Conservation (phyloP, 768 basidiomycete species). For the Suillus brevipes region DNA sequence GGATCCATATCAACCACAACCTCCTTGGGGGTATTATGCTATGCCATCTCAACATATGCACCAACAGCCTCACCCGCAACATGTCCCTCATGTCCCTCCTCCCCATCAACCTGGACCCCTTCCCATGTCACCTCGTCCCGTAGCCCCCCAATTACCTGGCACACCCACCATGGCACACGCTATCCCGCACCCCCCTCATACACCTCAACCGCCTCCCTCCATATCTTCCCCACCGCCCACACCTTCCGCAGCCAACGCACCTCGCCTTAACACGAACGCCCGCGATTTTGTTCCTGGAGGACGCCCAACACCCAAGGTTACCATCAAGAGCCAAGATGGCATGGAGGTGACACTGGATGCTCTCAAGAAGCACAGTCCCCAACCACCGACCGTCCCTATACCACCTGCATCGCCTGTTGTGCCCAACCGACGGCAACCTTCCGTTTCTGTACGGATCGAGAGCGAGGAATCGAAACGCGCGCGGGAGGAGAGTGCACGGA, state of each 20-base stretch:
- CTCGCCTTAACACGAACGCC: conserved; percentile 61
- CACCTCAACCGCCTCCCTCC: conserved; percentile 46
- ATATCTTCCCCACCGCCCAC: conserved; percentile 67
- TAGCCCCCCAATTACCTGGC: conserved; percentile 52
- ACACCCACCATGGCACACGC: conserved; percentile 72
- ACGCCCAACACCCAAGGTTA: conserved; percentile 43
- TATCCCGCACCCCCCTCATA: conserved; percentile 45
- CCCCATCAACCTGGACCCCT: conserved; percentile 44
- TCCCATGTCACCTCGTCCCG: conserved; percentile 72
- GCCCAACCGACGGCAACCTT: conserved; percentile 27
- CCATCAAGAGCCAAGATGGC: conserved; percentile 66
- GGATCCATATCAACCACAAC: conserved; percentile 47
- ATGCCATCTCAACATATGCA: conserved; percentile 33
- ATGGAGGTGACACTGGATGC: conserved; percentile 60
- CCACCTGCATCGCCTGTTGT: conserved; percentile 36
- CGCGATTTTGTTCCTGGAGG: conserved; percentile 63
- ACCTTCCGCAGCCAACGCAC: conserved; percentile 51
- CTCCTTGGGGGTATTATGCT: conserved; percentile 38
- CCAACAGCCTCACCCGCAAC: conserved; percentile 46
- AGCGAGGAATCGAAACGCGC: conserved; percentile 55
- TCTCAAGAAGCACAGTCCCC: conserved; percentile 49
- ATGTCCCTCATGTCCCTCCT: conserved; percentile 41
- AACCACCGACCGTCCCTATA: conserved; percentile 41
- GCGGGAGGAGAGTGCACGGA: conserved; percentile 45
- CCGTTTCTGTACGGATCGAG: conserved; percentile 65